Conservation (phyloP, 208 protist species). For the Phytomonas francai region DNA sequence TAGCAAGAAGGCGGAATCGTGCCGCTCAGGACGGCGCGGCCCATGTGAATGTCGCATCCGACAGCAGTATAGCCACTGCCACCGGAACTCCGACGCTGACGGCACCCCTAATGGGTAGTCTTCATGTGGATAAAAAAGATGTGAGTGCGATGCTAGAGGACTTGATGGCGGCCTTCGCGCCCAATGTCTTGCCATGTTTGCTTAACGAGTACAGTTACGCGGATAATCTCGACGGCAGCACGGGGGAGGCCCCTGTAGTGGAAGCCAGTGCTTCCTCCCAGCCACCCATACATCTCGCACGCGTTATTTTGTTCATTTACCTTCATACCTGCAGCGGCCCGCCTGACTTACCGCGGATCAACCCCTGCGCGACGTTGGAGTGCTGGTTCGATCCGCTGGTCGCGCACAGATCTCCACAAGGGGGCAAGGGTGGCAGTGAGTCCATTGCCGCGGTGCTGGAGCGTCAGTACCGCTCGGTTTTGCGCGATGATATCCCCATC, state of each 20-base stretch:
- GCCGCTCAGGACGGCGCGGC: not conserved
- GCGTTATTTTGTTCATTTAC: slow-evolving; percentile 92
- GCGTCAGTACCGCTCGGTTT: slow-evolving; percentile 90
- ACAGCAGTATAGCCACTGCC: not conserved
- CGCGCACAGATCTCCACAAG: slow-evolving; percentile 38
- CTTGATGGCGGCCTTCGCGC: slow-evolving; percentile 54
- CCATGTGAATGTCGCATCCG: not conserved
- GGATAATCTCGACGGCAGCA: slow-evolving; percentile 15
- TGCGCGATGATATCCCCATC: slow-evolving; percentile 35
- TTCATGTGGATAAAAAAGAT: slow-evolving; percentile 12
- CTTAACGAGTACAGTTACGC: slow-evolving; percentile 31
- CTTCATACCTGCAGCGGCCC: slow-evolving; percentile 98
- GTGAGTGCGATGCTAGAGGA: slow-evolving; percentile 16
- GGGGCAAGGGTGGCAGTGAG: slow-evolving; percentile 60
- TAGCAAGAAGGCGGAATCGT: not conserved
- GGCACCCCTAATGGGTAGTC: slow-evolving; percentile 1
- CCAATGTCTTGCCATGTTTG: slow-evolving; percentile 53
- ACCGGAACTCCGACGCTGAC: slow-evolving; percentile 1
- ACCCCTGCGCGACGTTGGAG: slow-evolving; percentile 94
- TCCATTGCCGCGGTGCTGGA: slow-evolving; percentile 87
- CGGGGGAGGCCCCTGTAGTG: slow-evolving; percentile 8
- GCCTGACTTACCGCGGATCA: slow-evolving; percentile 93
- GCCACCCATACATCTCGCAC: slow-evolving; percentile 30
- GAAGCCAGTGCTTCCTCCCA: slow-evolving; percentile 16
- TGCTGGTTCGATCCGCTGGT: slow-evolving; percentile 94